Percentiles rank a stretch among this genome's conserved stretches.
Evolutionary conservation across 805 yeast species (phyloP).

Genomic region (Priceomyces fermenticarens): DNA sequence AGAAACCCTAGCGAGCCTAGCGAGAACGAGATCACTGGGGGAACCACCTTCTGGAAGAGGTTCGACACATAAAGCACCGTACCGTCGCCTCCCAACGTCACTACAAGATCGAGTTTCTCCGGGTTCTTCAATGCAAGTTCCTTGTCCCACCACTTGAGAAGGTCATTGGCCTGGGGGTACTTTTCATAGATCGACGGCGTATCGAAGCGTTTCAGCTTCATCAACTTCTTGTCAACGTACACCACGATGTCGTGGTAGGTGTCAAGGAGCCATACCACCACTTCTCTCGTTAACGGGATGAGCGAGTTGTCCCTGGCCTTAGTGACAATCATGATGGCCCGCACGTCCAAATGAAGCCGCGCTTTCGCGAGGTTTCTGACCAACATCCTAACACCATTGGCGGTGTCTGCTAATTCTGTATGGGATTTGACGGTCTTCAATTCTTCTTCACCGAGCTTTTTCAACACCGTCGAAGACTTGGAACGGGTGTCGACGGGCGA

Average conservation of each 20-base stretch:
- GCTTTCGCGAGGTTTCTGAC: conserved; percentile 71
- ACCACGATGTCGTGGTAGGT: conserved; percentile 41
- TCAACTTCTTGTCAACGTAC: conserved; percentile 71
- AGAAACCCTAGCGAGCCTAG: conserved; percentile 42
- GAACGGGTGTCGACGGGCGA: conserved; percentile 9
- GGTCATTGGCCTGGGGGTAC: conserved; percentile 41
- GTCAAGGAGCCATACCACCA: conserved; percentile 71
- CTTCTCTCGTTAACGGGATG: conserved; percentile 70
- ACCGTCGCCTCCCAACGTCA: conserved; percentile 46
- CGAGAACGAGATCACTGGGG: conserved; percentile 44
- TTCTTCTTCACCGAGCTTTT: conserved; percentile 35
- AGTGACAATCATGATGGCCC: conserved; percentile 78
- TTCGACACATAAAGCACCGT: conserved; percentile 43
- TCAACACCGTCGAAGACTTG: conserved; percentile 20
- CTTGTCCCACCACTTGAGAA: conserved; percentile 68
- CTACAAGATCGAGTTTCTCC: conserved; percentile 41
- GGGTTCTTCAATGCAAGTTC: conserved; percentile 46
- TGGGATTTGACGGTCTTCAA: conserved; percentile 61
- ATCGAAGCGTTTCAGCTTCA: conserved; percentile 61
- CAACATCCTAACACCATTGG: conserved; percentile 73
- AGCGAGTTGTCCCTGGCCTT: conserved; percentile 83
- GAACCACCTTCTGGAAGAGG: conserved; percentile 44
- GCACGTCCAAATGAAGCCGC: conserved; percentile 65
- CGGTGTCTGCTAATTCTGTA: conserved; percentile 74
- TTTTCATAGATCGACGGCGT: conserved; percentile 49